These are phyloP conservation scores for Leptographium wingfieldii DNA, from an alignment of 2,329 filamentous ascomycete species.

Conservation along the genomic window DNA sequence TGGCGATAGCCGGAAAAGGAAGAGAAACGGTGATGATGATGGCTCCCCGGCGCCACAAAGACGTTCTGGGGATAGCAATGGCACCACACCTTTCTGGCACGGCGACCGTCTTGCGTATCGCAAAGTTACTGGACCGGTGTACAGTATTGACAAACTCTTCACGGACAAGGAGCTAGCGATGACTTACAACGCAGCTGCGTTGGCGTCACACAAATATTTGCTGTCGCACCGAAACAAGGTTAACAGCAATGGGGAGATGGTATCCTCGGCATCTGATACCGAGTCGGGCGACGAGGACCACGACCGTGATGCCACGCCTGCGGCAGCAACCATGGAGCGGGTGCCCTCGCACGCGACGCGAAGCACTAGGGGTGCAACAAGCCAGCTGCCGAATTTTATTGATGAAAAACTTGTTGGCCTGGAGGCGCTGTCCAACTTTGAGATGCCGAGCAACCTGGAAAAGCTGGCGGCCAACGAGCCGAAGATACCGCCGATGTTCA, in stretches of 20 bases:
- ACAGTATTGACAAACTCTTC: slow-evolving; percentile 58
- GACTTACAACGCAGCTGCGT: slow-evolving; percentile 49
- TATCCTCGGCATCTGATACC: slow-evolving; percentile 39
- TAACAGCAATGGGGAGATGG: slow-evolving; percentile 35
- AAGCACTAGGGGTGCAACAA: slow-evolving; percentile 44
- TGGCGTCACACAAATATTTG: slow-evolving; percentile 50
- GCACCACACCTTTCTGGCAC: slow-evolving; percentile 50
- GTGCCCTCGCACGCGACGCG: slow-evolving; percentile 52
- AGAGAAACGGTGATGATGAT: slow-evolving; percentile 46
- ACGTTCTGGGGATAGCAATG: slow-evolving; percentile 41
- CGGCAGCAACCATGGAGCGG: slow-evolving; percentile 40
- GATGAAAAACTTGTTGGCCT: slow-evolving; percentile 47
- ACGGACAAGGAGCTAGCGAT: slow-evolving; percentile 57
- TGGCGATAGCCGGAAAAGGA: slow-evolving; percentile 48
- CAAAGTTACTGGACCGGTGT: slow-evolving; percentile 46
- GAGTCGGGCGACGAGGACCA: slow-evolving; percentile 38
- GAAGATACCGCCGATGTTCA: slow-evolving; percentile 44
- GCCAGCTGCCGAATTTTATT: slow-evolving; percentile 34
- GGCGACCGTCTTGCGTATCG: slow-evolving; percentile 43
- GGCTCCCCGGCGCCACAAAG: slow-evolving; percentile 48
- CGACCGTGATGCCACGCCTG: slow-evolving; percentile 27
- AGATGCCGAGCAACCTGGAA: slow-evolving; percentile 45
- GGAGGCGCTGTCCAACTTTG: slow-evolving; percentile 47
- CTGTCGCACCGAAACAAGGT: slow-evolving; percentile 41
- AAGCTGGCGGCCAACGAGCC: slow-evolving; percentile 42